Evolutionary conservation across 2,329 filamentous ascomycete species (phyloP), one percentile per base, ranked within the genome.

Genomic region (Fusarium nisikadoi): DNA sequence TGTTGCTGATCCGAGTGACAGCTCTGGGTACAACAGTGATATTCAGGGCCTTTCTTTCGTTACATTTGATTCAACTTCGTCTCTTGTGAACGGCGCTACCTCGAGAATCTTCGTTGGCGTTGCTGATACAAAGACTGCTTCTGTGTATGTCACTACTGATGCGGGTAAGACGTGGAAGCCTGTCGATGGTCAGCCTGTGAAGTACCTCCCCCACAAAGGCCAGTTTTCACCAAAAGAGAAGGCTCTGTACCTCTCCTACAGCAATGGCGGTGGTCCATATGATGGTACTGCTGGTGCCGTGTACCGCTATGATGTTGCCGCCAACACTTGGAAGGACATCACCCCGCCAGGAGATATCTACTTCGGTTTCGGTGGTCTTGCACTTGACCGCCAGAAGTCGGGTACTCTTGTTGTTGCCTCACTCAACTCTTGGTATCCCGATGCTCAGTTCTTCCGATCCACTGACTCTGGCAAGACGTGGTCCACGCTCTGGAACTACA

Each of bases 361-460:
- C 73, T 88, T 84, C 62, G 88, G 88, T 3, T 90, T 89, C 47
- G 88, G 88, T 10, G 88, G 88, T 5, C 79, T 90, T 4, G 81
- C 84, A 0, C 80, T 90, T 25, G 88, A 90, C 52, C 80, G 85
- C 68, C 82, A 86, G 70, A 86, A 84, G 29, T 84, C 88, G 0
- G 88, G 88, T 1, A 90, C 88, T 0, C 75, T 90, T 20, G 84
- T 90, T 49, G 87, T 89, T 1, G 87, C 88, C 0, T 84, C 84
- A 3, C 76, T 90, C 43, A 90, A 90, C 78, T 86, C 84, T 20
- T 90, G 88, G 88, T 90, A 84, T 79, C 88, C 88, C 0, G 88
- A 90, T 66, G 87, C 84, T 2, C 84, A 88, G 59, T 80, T 90
- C 39, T 90, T 85, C 80, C 81, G 88, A 29, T 88, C 87, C 7